phyloP scores from a whole-genome alignment of 495 filamentous ascomycete species.

The Tuber microsphaerosporum region DNA sequence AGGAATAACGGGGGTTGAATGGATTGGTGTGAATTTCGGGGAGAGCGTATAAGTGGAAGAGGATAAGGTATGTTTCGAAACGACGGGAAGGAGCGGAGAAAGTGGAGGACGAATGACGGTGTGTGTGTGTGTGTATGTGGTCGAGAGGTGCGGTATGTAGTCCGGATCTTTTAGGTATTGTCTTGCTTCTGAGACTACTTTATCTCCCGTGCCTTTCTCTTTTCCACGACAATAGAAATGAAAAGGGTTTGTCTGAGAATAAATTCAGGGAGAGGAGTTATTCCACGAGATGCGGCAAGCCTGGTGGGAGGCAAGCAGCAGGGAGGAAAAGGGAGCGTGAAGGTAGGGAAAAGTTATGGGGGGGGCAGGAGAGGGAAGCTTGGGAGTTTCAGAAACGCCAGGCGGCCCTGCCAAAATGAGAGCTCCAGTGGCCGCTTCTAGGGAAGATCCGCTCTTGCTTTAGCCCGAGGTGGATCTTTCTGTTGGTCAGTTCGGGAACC shows the following conservation, averaged over 20 bases:
- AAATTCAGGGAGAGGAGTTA: neutral
- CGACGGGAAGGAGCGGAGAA: neutral
- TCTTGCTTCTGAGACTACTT: neutral
- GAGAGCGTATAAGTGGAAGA: neutral
- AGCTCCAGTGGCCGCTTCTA: neutral
- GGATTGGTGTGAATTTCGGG: neutral
- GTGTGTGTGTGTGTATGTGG: neutral
- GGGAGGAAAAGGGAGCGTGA: neutral
- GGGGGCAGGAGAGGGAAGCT: neutral
- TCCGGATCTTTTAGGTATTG: neutral
- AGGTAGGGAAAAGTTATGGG: neutral
- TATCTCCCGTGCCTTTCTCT: neutral
- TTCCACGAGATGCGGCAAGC: neutral
- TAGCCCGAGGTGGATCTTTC: neutral
- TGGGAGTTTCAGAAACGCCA: constrained; percentile 3
- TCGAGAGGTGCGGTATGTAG: neutral
- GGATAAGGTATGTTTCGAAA: neutral
- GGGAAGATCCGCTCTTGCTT: neutral
- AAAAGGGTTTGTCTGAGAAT: neutral
- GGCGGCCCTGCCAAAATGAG: constrained; percentile 2
- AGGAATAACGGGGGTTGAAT: neutral
- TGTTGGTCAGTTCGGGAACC: neutral
- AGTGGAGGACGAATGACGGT: neutral
- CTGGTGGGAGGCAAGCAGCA: neutral
- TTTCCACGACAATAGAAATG: neutral